Conservation (phyloP, 1,284 basidiomycete genomes). For the Bjerkandera adusta region DNA sequence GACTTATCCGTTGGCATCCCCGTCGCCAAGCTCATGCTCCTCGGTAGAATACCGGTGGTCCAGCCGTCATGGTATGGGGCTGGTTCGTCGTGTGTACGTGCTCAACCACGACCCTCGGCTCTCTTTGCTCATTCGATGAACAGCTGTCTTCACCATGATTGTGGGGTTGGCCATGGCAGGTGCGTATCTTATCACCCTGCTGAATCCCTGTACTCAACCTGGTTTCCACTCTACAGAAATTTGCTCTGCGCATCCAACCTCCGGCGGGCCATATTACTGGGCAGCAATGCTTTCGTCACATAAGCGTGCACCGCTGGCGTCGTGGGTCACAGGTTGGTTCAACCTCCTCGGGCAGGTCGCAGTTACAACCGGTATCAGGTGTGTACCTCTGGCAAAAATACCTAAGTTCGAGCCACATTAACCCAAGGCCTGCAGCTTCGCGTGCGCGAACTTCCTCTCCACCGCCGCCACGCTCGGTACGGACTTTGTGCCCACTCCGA, state of each 20-base stretch:
- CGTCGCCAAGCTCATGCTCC: background rate
- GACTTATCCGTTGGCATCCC: background rate
- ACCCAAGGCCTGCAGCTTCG: constrained; percentile 46
- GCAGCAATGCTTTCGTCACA: constrained; percentile 66
- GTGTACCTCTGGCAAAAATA: background rate
- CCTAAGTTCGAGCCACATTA: background rate
- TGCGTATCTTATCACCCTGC: constrained; percentile 29
- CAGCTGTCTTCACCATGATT: constrained; percentile 62
- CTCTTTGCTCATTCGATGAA: background rate
- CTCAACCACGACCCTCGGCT: background rate
- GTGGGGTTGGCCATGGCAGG: constrained; percentile 72
- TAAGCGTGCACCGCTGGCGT: constrained; percentile 55
- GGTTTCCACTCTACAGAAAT: constrained; percentile 41
- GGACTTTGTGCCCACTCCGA: constrained; percentile 52
- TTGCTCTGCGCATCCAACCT: constrained; percentile 73
- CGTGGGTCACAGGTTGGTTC: constrained; percentile 75
- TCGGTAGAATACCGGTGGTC: constrained; percentile 64
- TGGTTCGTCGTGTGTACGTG: constrained; percentile 56
- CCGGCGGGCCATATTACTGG: constrained; percentile 77
- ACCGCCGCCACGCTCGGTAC: constrained; percentile 59
- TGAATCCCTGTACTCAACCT: background rate
- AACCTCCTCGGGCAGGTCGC: constrained; percentile 76
- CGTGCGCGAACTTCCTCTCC: constrained; percentile 66
- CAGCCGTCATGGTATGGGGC: constrained; percentile 73
- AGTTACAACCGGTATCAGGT: constrained; percentile 74